A percentile compares a stretch with the other conserved stretches of the same genome.
These are phyloP conservation scores for Fusarium pininemorale DNA, from an alignment of 2,329 filamentous ascomycete species.

Conservation along the genomic window DNA sequence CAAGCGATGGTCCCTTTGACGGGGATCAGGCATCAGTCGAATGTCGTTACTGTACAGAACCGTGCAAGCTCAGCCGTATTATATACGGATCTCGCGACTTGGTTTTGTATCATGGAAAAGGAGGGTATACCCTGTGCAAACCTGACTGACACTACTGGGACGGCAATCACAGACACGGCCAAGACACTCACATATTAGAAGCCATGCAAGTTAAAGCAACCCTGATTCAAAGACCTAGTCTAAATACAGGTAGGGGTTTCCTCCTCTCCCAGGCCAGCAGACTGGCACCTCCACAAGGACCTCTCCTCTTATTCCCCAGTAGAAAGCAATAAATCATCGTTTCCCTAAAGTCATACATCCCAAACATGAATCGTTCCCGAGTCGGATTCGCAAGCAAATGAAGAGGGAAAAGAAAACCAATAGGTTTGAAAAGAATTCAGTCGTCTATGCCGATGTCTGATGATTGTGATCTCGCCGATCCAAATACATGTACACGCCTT, in stretches of 20 bases:
- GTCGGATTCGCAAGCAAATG: conserved; percentile 29
- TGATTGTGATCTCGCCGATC: conserved; percentile 41
- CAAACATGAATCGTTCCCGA: conserved; percentile 26
- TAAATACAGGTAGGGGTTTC: conserved; percentile 37
- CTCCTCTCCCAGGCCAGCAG: conserved; percentile 31
- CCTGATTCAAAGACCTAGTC: conserved; percentile 37
- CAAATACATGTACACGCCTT: conserved; percentile 48
- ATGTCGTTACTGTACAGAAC: not conserved
- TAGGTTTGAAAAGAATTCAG: conserved; percentile 31
- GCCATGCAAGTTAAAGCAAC: conserved; percentile 7
- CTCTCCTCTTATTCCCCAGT: conserved; percentile 20
- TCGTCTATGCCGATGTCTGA: conserved; percentile 44
- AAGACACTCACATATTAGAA: not conserved
- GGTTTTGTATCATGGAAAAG: not conserved
- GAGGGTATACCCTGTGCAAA: not conserved
- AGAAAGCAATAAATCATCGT: conserved; percentile 33
- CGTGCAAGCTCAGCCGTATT: not conserved
- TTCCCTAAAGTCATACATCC: conserved; percentile 42
- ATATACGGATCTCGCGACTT: not conserved
- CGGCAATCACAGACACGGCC: not conserved
- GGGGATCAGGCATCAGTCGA: not conserved
- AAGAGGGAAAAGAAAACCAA: conserved; percentile 31
- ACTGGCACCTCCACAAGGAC: conserved; percentile 26
- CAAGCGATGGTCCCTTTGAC: not conserved
- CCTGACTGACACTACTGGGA: not conserved